Evolutionary conservation across 768 basidiomycete species (phyloP).

Genomic region (Tulasnella sp.): DNA sequence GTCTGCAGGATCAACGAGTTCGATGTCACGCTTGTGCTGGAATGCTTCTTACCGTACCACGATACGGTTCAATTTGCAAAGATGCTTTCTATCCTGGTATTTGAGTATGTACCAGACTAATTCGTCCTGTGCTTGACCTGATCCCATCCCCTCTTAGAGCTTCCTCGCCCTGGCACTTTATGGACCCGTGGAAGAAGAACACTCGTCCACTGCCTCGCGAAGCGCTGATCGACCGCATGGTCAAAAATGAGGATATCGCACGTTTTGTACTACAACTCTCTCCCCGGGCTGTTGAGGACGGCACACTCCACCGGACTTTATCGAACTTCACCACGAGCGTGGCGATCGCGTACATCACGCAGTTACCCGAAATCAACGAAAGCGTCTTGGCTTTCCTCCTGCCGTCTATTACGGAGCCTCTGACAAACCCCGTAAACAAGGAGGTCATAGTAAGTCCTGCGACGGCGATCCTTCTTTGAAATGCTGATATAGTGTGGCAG

Average conservation of each 20-base stretch:
- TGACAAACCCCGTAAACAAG: not conserved
- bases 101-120: conserved; percentile 39
- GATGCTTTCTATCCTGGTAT: conserved; percentile 74
- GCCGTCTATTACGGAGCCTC: conserved; percentile 25
- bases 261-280: conserved; percentile 59
- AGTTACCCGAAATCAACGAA: conserved; percentile 45
- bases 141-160: conserved; percentile 4
- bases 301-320: conserved; percentile 56
- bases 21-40: conserved; percentile 65
- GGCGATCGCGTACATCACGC: conserved; percentile 65
- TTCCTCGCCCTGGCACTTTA: conserved; percentile 49
- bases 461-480: not conserved
- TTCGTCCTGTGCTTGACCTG: not conserved
- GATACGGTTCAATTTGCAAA: conserved; percentile 90
- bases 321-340: conserved; percentile 72
- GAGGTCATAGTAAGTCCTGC: conserved; percentile 7
- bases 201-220: conserved; percentile 60
- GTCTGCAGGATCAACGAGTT: conserved; percentile 74
- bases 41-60: conserved; percentile 87
- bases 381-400: conserved; percentile 52
- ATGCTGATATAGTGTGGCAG: conserved; percentile 27
- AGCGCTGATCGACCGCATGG: conserved; percentile 66
- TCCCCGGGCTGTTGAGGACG: conserved; percentile 33
- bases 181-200: conserved; percentile 64
- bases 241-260: conserved; percentile 53